phyloP scores from a whole-genome alignment of 2,329 filamentous ascomycete genomes.

The Ophiobolus disseminans region DNA sequence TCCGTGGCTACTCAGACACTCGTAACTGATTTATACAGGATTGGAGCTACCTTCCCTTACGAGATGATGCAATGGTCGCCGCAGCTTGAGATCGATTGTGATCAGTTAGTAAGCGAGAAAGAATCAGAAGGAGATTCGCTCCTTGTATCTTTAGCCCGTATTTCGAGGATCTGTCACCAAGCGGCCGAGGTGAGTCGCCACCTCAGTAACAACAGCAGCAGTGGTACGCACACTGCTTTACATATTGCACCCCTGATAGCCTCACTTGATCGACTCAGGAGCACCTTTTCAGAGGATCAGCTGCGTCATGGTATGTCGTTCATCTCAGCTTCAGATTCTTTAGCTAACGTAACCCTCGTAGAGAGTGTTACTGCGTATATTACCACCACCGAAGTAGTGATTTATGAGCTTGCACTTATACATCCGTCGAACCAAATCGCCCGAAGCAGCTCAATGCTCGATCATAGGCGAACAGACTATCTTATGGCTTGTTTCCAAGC shows the following conservation, averaged over 20 bases:
- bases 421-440: not conserved
- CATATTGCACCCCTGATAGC: constrained; percentile 20
- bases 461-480: constrained; percentile 21
- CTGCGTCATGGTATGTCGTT: constrained; percentile 20
- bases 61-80: constrained; percentile 65
- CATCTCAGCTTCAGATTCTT: too few relatives aligned
- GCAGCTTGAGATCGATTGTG: constrained; percentile 65
- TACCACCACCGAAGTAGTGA: constrained; percentile 17
- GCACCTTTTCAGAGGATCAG: constrained; percentile 9
- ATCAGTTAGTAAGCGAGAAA: constrained; percentile 53
- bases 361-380: constrained; percentile 18
- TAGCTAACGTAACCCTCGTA: constrained; percentile 2
- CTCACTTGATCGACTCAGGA: constrained; percentile 16
- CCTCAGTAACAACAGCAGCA: constrained; percentile 11
- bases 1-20: not conserved
- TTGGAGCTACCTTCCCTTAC: constrained; percentile 28
- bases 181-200: constrained; percentile 27
- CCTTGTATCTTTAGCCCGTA: constrained; percentile 53
- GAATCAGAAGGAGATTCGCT: constrained; percentile 60
- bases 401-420: constrained; percentile 24
- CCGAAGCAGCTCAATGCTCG: not conserved
- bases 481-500: constrained; percentile 16
- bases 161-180: constrained; percentile 32
- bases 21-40: constrained; percentile 18
- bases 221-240: constrained; percentile 13